Conservation (phyloP, 805 yeast species). For the Suhomyces sp. region DNA sequence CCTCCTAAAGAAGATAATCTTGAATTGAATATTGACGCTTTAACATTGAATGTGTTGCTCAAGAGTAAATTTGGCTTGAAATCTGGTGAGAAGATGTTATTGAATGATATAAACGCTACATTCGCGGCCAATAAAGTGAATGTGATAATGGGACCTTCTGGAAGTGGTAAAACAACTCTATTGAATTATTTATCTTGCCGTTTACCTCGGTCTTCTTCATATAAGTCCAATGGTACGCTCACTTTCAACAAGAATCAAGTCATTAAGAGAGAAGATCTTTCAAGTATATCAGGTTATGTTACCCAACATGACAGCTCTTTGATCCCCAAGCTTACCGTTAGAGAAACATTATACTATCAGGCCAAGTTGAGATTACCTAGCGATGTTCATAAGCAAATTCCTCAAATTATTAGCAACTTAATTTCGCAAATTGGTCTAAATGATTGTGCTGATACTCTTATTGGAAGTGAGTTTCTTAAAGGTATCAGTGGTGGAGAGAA, state of each 20-base stretch:
- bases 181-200: slow-evolving; percentile 65
- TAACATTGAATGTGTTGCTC: slow-evolving; percentile 9
- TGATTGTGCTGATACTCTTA: slow-evolving; percentile 72
- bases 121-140: slow-evolving; percentile 59
- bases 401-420: slow-evolving; percentile 53
- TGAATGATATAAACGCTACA: slow-evolving; percentile 48
- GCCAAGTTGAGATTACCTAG: slow-evolving; percentile 64
- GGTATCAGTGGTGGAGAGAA: slow-evolving; percentile 60
- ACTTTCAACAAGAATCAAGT: slow-evolving; percentile 26
- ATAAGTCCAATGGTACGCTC: slow-evolving; percentile 24
- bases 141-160: slow-evolving; percentile 81
- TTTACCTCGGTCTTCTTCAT: slow-evolving; percentile 26
- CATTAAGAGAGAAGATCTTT: slow-evolving; percentile 23
- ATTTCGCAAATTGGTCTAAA: slow-evolving; percentile 65
- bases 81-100: slow-evolving; percentile 13
- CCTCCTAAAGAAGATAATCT: no score
- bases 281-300: slow-evolving; percentile 63
- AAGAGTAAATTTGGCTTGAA: slow-evolving; percentile 2
- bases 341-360: slow-evolving; percentile 72
- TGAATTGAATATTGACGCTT: slow-evolving; percentile 6
- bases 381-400: slow-evolving; percentile 35
- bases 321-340: slow-evolving; percentile 68
- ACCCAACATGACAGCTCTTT: slow-evolving; percentile 78
- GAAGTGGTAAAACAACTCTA: slow-evolving; percentile 73
- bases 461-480: slow-evolving; percentile 38